Evolutionary conservation across 371 early-diverging fungal genomes (phyloP).

Genomic region (Mycotypha africana): DNA sequence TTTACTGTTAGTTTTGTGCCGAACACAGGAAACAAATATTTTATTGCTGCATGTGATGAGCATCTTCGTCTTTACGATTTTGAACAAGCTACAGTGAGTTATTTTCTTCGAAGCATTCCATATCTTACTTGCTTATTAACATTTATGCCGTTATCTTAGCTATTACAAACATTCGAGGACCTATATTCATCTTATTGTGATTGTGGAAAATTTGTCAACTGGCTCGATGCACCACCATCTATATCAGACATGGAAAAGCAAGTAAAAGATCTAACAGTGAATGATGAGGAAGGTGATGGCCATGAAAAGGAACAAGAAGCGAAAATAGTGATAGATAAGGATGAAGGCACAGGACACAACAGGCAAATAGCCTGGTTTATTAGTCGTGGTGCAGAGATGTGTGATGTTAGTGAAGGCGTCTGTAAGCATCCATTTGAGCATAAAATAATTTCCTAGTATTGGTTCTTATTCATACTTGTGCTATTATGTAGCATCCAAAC

Average conservation of each 20-base stretch:
- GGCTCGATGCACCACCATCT: conserved; percentile 42
- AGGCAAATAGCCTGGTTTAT: conserved; percentile 67
- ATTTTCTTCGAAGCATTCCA: not conserved
- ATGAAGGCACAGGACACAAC: not conserved
- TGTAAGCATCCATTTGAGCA: conserved; percentile 38
- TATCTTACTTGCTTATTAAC: too few species aligned
- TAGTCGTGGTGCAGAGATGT: conserved; percentile 82
- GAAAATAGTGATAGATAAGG: too few species aligned
- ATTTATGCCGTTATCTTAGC: too few species aligned
- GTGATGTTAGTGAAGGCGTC: conserved; percentile 78
- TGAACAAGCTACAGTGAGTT: conserved; percentile 60
- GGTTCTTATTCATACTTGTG: too few species aligned
- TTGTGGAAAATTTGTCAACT: conserved; percentile 77
- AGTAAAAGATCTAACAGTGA: conserved; percentile 4
- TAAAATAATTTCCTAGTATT: too few species aligned
- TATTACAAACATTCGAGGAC: conserved; percentile 76
- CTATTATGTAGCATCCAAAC: conserved; percentile 63
- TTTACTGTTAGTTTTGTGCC: conserved; percentile 92
- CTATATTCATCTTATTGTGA: conserved; percentile 88
- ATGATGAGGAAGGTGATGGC: conserved; percentile 4
- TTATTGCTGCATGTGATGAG: conserved; percentile 85
- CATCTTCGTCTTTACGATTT: conserved; percentile 85
- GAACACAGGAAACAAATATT: conserved; percentile 86
- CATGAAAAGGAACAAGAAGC: conserved; percentile 9
- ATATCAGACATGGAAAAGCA: not conserved